A percentile compares a stretch with the other conserved stretches of the same genome.
phyloP scores from a whole-genome alignment of 257 asterid species.

The Lantana camara region DNA sequence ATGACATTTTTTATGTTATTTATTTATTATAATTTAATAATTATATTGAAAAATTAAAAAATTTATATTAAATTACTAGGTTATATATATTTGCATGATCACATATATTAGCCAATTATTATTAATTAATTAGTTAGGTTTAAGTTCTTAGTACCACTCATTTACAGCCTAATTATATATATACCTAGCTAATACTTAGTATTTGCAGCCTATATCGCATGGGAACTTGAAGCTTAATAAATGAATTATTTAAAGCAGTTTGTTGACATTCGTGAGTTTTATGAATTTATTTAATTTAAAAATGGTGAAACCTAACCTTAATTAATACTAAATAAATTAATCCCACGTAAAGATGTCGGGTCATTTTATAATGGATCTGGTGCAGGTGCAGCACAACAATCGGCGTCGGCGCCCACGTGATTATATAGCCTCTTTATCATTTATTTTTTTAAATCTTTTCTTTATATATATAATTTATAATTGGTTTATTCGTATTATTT shows the following conservation, averaged over 20 bases:
- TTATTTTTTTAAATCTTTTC: no score
- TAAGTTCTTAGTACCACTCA: not conserved
- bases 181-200: not conserved
- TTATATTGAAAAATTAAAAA: no score
- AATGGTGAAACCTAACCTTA: slow-evolving; percentile 3
- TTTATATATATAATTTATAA: no score
- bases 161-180: not conserved
- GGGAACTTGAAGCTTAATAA: slow-evolving; percentile 52
- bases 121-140: no score
- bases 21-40: no score
- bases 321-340: slow-evolving; percentile 11
- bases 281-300: slow-evolving; percentile 2
- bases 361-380: not conserved
- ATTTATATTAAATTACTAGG: no score
- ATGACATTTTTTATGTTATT: no score
- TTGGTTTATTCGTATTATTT: no score
- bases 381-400: not conserved
- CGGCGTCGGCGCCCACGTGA: no score
- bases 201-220: slow-evolving; percentile 24
- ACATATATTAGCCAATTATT: not conserved
- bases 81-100: no score
- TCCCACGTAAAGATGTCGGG: slow-evolving; percentile 13
- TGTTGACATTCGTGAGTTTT: slow-evolving; percentile 38
- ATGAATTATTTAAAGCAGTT: slow-evolving; percentile 9
- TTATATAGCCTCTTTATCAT: no score